phyloP scores from a whole-genome alignment of 2,329 filamentous ascomycete genomes.

The Emericellopsis atlantica region DNA sequence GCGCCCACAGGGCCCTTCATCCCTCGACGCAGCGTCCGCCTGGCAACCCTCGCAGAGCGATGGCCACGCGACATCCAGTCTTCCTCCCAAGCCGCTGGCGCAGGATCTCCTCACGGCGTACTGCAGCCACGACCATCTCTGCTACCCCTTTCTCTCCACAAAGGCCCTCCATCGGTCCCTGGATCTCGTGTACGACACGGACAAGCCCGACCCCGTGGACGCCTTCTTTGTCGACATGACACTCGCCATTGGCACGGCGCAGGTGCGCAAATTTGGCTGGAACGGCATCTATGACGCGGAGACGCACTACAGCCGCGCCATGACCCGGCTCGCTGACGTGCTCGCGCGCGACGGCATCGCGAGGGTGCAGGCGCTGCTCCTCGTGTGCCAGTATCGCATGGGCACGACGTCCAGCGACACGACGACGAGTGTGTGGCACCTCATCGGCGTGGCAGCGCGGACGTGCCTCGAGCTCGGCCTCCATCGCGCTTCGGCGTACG shows the following conservation, averaged over 20 bases:
- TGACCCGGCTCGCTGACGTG: constrained; percentile 20
- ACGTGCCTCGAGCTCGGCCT: no score
- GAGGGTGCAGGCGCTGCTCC: constrained; percentile 24
- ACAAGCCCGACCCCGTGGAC: constrained; percentile 13
- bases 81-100: constrained; percentile 21
- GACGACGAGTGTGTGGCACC: constrained; percentile 28
- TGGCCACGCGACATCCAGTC: constrained; percentile 5
- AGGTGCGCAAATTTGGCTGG: constrained; percentile 30
- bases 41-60: constrained; percentile 5
- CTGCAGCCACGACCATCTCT: constrained; percentile 26
- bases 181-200: constrained; percentile 16
- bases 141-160: constrained; percentile 25
- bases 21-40: constrained; percentile 1
- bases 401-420: constrained; percentile 23
- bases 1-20: constrained; percentile 2
- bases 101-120: constrained; percentile 24
- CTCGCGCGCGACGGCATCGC: constrained; percentile 20
- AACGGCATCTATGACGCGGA: constrained; percentile 27
- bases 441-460: constrained; percentile 26
- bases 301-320: constrained; percentile 24
- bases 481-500: no score
- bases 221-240: constrained; percentile 29
- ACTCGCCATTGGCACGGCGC: constrained; percentile 26
- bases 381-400: constrained; percentile 29
- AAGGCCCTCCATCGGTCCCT: constrained; percentile 12